Base-by-base conservation (phyloP, 202 grass and related monocot species). In the Saccharum hybrid region DNA sequence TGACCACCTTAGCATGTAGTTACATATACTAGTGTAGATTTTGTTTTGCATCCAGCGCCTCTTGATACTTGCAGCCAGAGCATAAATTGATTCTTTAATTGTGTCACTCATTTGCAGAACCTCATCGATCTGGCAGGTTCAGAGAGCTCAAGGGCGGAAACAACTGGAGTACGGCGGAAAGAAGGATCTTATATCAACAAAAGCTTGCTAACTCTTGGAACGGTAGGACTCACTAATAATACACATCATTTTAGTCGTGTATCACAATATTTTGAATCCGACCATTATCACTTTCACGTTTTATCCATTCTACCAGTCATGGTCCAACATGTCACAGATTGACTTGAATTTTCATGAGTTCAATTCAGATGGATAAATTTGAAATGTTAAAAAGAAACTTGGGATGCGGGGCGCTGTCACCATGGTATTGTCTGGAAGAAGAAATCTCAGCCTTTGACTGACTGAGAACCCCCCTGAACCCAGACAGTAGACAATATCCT, bases 171-270 rank as follows among this genome's bases (percentile, higher is more conserved):
- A 72, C 96, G 88, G 65, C 88, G 90, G 66, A 99, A 99, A 87
- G 96, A 99, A 91, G 96, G 96, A 88, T 96, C 93, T 88, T 96
- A 99, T 85, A 99, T 99, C 46, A 99, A 99, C 89, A 99, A 99
- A 92, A 96, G 93, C 86, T 86, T 99, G 81, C 90, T 99, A 85
- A 96, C 97, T 88, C 91, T 99, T 87, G 97, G 97, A 94, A 99
- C 97, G 2, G 97, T 96, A 88, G 69, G 78, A 23, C 13, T 66
- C 66, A 52, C 36, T 67, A 80, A 66, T 48, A 72, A 63, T 77
- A 77, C 38, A 72, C 26, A 26, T 81, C 22, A 73, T 42, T 45
- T 86, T 68, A 40, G 51, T 49, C 73, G 14, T 15, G 10, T 43
- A 1, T 69, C 52, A 37, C 28, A 21, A 57, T 57, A 84, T 77